Base-by-base conservation (phyloP, 257 asterid genomes). In the Solanum bulbocastanum region DNA sequence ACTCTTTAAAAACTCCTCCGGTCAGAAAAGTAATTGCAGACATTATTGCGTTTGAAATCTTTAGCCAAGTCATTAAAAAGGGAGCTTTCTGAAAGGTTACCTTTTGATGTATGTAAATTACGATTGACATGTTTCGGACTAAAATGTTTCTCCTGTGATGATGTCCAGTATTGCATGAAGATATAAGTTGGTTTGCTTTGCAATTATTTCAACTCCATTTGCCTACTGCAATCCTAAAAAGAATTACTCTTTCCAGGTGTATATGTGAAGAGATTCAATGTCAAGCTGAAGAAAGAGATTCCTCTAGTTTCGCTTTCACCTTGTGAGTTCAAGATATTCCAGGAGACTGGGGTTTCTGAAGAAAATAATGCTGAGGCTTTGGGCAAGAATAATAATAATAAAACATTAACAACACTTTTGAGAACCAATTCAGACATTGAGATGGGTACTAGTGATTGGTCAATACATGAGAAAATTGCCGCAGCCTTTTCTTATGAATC, bases 251-350 rank as follows among this genome's bases (percentile, higher is more conserved):
- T 90, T 90, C 79, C 97, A 97, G 99, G 98, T 98, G 94, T 95
- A 71, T 89, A 94, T 90, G 92, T 95, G 89, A 94, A 91, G 90
- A 86, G 89, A 49, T 89, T 90, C 92, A 90, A 86, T 75, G 82
- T 92, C 86, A 89, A 74, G 71, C 14, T 85, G 76, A 91, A 91
- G 89, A 91, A 91, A 84, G 98, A 91, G 73, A 89, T 97, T 83
- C 93, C 98, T 68, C 52, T 73, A 68, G 88, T 92, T 90, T 93
- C 93, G 62, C 58, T 97, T 89, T 95, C 98, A 87, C 99, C 98
- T 83, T 93, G 92, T 92, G 94, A 94, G 88, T 93, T 96, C 91
- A 93, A 92, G 93, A 84, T 88, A 83, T 81, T 91, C 84, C 94
- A 87, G 79, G 91, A 91, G 87, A 87, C 88, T 33, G 94, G 92